Conservation (phyloP, 2,329 filamentous ascomycete species). For the Coniosporium tulheliwenetii region DNA sequence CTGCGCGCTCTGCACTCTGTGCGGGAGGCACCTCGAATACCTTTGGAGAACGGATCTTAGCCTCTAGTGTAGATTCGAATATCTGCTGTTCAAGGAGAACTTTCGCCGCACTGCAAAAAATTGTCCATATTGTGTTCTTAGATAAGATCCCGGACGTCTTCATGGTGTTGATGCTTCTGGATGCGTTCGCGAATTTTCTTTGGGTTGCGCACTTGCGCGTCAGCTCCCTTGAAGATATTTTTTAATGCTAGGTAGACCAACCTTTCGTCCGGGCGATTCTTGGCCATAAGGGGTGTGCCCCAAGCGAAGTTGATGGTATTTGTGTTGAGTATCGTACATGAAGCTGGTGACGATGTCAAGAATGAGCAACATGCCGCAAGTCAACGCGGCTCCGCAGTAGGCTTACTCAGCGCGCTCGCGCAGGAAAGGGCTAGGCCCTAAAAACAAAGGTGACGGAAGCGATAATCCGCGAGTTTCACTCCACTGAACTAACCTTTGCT, state of each 20-base stretch:
- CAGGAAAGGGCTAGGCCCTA: too few species aligned
- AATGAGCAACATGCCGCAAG: too few species aligned
- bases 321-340: background rate
- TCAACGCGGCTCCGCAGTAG: too few species aligned
- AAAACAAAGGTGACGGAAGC: too few species aligned
- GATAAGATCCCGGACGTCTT: background rate
- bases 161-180: background rate
- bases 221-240: background rate
- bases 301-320: background rate
- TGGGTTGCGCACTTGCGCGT: background rate
- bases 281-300: background rate
- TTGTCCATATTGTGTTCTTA: background rate
- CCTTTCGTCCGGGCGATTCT: background rate
- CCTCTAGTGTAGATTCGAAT: conserved; percentile 2
- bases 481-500: too few species aligned
- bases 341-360: too few species aligned
- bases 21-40: conserved; percentile 2
- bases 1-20: background rate
- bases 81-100: conserved; percentile 1
- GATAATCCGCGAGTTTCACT: too few species aligned
- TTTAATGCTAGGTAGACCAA: background rate
- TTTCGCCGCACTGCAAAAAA: background rate
- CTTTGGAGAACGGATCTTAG: conserved; percentile 2
- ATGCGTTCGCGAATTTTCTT: background rate
- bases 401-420: too few species aligned